These are phyloP conservation scores for Pseudocercospora pini-densiflorae DNA, from an alignment of 2,329 filamentous ascomycete species.

Conservation along the genomic window DNA sequence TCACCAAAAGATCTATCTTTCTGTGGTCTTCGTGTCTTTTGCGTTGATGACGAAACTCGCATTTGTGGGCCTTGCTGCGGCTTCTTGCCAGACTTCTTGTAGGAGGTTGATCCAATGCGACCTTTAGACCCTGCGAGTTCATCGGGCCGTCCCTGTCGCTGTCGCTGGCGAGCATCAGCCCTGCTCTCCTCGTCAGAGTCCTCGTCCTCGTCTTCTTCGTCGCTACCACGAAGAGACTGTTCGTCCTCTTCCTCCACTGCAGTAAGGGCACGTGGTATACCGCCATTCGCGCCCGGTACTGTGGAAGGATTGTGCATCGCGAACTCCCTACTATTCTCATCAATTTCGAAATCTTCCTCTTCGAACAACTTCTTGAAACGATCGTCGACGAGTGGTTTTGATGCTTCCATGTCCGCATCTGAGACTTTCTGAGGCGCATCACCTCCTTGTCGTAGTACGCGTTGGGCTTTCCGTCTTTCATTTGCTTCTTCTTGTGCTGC, in stretches of 20 bases:
- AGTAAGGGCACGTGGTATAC: constrained; percentile 56
- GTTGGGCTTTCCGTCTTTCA: constrained; percentile 51
- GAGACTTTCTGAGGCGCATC: constrained; percentile 59
- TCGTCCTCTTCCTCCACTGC: constrained; percentile 65
- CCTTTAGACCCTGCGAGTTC: constrained; percentile 44
- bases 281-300: constrained; percentile 43
- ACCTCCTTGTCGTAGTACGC: constrained; percentile 62
- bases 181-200: constrained; percentile 31
- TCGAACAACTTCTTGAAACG: constrained; percentile 91
- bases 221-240: constrained; percentile 43
- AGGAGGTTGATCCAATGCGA: constrained; percentile 70
- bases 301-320: constrained; percentile 88
- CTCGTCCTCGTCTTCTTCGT: constrained; percentile 44
- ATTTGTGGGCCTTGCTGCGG: constrained; percentile 54
- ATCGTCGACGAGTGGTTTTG: constrained; percentile 68
- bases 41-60: constrained; percentile 59
- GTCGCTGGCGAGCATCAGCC: constrained; percentile 40
- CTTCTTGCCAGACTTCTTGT: constrained; percentile 61
- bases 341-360: constrained; percentile 89
- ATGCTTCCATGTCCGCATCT: constrained; percentile 32
- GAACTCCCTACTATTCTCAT: constrained; percentile 88
- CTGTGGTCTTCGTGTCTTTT: constrained; percentile 42
- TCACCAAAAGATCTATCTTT: constrained; percentile 63
- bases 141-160: constrained; percentile 44
- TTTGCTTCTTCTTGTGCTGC: constrained; percentile 72